These are phyloP conservation scores for Acorus gramineus DNA, from an alignment of 106 monocot genomes.

Conservation along the genomic window DNA sequence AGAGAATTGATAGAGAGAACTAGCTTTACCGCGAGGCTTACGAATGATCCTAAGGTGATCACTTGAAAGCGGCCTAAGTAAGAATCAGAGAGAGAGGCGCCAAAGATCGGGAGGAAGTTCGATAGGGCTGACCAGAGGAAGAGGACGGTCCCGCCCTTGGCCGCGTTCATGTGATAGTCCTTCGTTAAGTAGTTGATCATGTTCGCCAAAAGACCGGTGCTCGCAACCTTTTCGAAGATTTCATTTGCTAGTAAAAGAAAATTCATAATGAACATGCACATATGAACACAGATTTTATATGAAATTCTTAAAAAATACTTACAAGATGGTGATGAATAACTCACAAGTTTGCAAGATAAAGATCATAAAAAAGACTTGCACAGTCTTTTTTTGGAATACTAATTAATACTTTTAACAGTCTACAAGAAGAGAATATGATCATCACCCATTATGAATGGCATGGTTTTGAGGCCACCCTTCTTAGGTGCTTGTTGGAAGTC, in stretches of 20 bases:
- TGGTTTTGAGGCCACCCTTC: constrained; percentile 20
- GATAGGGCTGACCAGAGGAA: constrained; percentile 24
- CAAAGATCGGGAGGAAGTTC: constrained; percentile 28
- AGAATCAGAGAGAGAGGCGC: constrained; percentile 32
- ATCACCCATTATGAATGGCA: constrained; percentile 17
- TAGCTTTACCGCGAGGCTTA: constrained; percentile 24
- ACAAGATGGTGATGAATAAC: too few species aligned
- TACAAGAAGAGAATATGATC: background rate
- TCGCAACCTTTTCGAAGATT: constrained; percentile 38
- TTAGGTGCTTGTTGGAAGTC: too few species aligned
- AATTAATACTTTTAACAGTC: background rate
- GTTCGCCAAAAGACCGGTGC: constrained; percentile 28
- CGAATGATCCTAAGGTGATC: constrained; percentile 20
- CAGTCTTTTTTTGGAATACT: background rate
- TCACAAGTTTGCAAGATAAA: too few species aligned
- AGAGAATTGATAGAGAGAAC: too few species aligned
- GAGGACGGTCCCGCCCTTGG: constrained; percentile 18
- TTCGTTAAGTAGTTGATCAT: constrained; percentile 39
- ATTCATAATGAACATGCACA: background rate
- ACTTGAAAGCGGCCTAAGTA: constrained; percentile 32
- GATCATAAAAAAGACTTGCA: too few species aligned
- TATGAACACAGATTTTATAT: too few species aligned
- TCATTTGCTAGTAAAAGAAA: constrained; percentile 28
- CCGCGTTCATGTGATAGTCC: constrained; percentile 26
- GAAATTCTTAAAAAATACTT: too few species aligned